A percentile compares a stretch with the other conserved stretches of the same genome.
These are phyloP conservation scores for Rhodotorula paludigena DNA, from an alignment of 768 basidiomycete genomes.

Conservation along the genomic window DNA sequence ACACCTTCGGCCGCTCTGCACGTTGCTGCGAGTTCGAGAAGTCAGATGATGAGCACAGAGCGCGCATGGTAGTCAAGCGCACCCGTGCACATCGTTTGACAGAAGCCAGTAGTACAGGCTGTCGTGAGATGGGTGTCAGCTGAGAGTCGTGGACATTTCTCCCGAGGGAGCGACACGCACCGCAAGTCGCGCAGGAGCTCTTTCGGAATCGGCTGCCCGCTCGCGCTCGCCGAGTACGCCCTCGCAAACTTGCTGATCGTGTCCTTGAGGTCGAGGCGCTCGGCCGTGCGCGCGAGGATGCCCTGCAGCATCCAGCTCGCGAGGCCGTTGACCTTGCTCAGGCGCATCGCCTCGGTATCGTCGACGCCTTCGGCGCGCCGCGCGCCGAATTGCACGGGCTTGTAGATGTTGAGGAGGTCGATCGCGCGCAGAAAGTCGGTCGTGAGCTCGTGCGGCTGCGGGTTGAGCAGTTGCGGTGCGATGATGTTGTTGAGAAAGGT, in stretches of 20 bases:
- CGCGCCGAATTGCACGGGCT: constrained; percentile 32
- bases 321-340: constrained; percentile 35
- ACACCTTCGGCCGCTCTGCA: constrained; percentile 32
- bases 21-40: too few relatives aligned
- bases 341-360: constrained; percentile 32
- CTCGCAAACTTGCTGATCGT: constrained; percentile 23
- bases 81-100: constrained; percentile 35
- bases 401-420: constrained; percentile 38
- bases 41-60: too few relatives aligned
- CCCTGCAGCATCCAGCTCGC: constrained; percentile 38
- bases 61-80: background rate
- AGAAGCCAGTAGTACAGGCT: constrained; percentile 35
- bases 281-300: constrained; percentile 30
- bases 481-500: constrained; percentile 38
- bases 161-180: too few relatives aligned
- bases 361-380: constrained; percentile 28
- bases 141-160: too few relatives aligned
- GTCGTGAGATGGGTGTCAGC: too few relatives aligned
- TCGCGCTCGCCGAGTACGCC: constrained; percentile 28
- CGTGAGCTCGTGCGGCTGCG: constrained; percentile 38
- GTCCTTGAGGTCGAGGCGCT: constrained; percentile 23
- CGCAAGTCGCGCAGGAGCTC: constrained; percentile 24
- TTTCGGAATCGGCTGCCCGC: constrained; percentile 26
- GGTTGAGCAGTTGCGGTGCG: constrained; percentile 37
- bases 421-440: constrained; percentile 39